A percentile compares a stretch with the other conserved stretches of the same genome.
Conservation (phyloP, 1,139 yeast genomes). For the Kodamaea suecica region DNA sequence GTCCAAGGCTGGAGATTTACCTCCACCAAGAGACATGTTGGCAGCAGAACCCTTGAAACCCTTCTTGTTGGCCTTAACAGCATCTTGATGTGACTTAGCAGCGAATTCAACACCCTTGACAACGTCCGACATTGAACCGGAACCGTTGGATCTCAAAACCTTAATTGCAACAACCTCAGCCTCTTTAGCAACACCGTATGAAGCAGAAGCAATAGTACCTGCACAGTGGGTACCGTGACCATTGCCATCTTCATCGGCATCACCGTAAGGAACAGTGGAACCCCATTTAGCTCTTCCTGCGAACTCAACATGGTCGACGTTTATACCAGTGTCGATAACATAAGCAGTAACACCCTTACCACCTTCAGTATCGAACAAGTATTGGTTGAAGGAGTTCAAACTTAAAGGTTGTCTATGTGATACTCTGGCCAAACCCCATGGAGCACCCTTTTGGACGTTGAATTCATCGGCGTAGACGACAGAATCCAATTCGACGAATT, state of each 20-base stretch:
- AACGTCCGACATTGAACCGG: slow-evolving; percentile 79
- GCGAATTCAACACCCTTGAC: slow-evolving; percentile 80
- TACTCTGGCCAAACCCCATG: slow-evolving; percentile 95
- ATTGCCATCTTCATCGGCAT: slow-evolving; percentile 81
- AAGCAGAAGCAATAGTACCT: slow-evolving; percentile 73
- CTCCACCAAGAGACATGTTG: slow-evolving; percentile 90
- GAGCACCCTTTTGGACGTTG: slow-evolving; percentile 74
- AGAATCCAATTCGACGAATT: slow-evolving; percentile 78
- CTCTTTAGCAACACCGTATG: slow-evolving; percentile 77
- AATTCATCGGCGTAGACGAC: slow-evolving; percentile 65
- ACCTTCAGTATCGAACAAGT: slow-evolving; percentile 76
- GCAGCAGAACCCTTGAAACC: slow-evolving; percentile 85
- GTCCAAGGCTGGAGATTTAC: slow-evolving; percentile 77
- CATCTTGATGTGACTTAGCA: slow-evolving; percentile 59
- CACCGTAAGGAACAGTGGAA: slow-evolving; percentile 80
- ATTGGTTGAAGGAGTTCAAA: slow-evolving; percentile 79
- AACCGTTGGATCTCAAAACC: slow-evolving; percentile 72
- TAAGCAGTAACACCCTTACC: slow-evolving; percentile 94
- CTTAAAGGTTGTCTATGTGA: slow-evolving; percentile 80
- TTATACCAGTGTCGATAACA: slow-evolving; percentile 91
- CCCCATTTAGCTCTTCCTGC: slow-evolving; percentile 96
- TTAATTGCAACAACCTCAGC: slow-evolving; percentile 75
- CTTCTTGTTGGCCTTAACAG: slow-evolving; percentile 53
- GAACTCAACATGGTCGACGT: slow-evolving; percentile 75
- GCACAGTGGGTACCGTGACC: slow-evolving; percentile 96